phyloP scores from a whole-genome alignment of 768 basidiomycete genomes.

The Kondoa malvinella region DNA sequence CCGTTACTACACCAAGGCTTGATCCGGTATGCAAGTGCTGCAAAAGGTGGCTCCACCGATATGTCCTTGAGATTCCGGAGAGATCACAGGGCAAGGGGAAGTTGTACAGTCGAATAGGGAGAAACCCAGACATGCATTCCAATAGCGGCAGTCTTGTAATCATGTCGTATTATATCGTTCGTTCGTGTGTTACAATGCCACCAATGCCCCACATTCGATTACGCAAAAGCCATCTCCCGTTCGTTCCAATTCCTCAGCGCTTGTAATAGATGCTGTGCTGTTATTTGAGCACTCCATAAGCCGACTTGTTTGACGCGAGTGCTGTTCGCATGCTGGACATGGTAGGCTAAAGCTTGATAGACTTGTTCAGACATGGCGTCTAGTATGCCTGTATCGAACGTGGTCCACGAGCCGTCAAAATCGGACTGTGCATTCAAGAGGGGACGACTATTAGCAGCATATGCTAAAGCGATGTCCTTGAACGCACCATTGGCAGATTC shows the following conservation, averaged over 20 bases:
- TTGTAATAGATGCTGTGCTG: constrained; percentile 60
- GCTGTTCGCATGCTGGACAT: constrained; percentile 67
- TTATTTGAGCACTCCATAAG: constrained; percentile 87
- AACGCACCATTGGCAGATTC: constrained; percentile 46
- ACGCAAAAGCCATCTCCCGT: neutral
- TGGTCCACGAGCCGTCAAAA: constrained; percentile 94
- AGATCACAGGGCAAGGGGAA: too few relatives aligned
- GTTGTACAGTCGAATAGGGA: too few relatives aligned
- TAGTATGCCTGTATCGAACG: constrained; percentile 64
- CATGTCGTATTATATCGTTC: too few relatives aligned
- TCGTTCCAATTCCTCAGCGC: constrained; percentile 11
- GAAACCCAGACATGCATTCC: too few relatives aligned
- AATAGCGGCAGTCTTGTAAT: too few relatives aligned
- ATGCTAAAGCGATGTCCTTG: constrained; percentile 9
- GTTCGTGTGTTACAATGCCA: too few relatives aligned
- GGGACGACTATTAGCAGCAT: neutral
- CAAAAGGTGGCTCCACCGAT: neutral
- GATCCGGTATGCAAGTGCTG: neutral
- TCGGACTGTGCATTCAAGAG: constrained; percentile 37
- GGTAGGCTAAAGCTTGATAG: constrained; percentile 84
- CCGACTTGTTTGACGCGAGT: constrained; percentile 77
- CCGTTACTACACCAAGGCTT: constrained; percentile 8
- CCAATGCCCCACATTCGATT: too few relatives aligned
- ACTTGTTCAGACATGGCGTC: constrained; percentile 77
- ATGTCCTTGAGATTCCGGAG: too few relatives aligned